A percentile compares a stretch with the other conserved stretches of the same genome.
Evolutionary conservation across 2,329 filamentous ascomycete genomes (phyloP).

Genomic region (Fusarium verrucosum): DNA sequence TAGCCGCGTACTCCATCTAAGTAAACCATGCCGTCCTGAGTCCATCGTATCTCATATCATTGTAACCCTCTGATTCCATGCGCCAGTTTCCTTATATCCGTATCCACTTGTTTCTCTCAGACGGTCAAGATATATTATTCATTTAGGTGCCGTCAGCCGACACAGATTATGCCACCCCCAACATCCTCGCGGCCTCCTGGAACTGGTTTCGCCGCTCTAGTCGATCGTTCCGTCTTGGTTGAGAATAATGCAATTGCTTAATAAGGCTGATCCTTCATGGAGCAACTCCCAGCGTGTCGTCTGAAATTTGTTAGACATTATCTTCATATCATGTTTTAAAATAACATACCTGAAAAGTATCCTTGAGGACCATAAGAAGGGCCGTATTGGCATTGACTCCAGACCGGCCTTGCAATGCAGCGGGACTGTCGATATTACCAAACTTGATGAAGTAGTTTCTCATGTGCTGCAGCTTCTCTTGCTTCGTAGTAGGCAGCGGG

Average conservation of each 20-base stretch:
- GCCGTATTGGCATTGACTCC: conserved; percentile 87
- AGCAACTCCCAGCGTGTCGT: conserved; percentile 91
- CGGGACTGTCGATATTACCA: conserved; percentile 76
- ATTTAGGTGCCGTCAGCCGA: background rate
- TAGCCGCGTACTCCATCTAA: conserved; percentile 33
- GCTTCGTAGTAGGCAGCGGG: conserved; percentile 64
- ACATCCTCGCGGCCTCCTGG: background rate
- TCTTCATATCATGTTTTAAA: background rate
- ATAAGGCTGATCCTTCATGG: conserved; percentile 82
- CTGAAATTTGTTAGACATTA: conserved; percentile 37
- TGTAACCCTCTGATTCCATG: conserved; percentile 4
- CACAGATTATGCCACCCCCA: background rate
- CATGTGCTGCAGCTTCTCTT: conserved; percentile 81
- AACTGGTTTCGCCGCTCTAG: background rate
- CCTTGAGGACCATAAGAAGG: conserved; percentile 80
- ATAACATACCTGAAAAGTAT: conserved; percentile 68
- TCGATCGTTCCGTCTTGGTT: conserved; percentile 46
- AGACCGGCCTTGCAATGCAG: conserved; percentile 76
- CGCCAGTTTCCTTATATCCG: conserved; percentile 18
- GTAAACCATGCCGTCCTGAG: conserved; percentile 15
- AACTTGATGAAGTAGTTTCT: conserved; percentile 77
- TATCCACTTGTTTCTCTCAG: background rate
- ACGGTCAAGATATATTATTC: background rate
- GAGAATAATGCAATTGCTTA: conserved; percentile 79
- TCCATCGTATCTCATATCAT: conserved; percentile 21